Percentiles rank a stretch among this genome's conserved stretches.
Conservation (phyloP, 164 flowering plant species). For the Dillenia turbinata region DNA sequence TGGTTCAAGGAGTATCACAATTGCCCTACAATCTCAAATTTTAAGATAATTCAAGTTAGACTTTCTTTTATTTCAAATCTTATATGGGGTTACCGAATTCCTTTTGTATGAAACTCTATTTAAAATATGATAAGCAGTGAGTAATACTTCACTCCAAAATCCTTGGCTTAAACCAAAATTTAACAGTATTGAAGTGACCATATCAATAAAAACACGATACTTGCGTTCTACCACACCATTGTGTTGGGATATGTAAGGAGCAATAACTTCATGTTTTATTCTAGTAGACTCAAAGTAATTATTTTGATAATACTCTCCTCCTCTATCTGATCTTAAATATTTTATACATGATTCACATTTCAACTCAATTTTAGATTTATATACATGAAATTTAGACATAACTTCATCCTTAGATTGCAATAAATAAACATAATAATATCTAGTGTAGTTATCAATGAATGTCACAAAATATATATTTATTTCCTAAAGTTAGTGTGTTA, state of each 20-base stretch:
- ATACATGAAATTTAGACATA: background rate
- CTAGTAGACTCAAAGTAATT: background rate
- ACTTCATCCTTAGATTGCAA: no score
- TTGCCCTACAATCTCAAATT: conserved; percentile 10
- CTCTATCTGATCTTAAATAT: conserved; percentile 2
- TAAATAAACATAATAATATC: no score
- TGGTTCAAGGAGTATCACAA: conserved; percentile 1
- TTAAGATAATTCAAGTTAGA: background rate
- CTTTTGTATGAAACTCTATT: background rate
- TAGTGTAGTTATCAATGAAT: no score
- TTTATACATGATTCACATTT: background rate
- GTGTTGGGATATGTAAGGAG: background rate
- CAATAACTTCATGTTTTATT: background rate
- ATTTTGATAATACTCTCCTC: conserved; percentile 4
- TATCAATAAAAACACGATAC: background rate
- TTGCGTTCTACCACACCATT: conserved; percentile 4
- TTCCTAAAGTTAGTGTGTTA: no score
- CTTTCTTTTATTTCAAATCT: background rate
- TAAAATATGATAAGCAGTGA: conserved; percentile 4
- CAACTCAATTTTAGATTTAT: conserved; percentile 1
- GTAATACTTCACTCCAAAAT: conserved; percentile 8
- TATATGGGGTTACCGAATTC: background rate
- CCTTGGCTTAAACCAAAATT: background rate
- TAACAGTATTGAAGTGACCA: conserved; percentile 6
- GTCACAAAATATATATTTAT: no score